Evolutionary conservation across 148 eudicot species (phyloP), one percentile per base, ranked within the genome.

Genomic region (Talinum fruticosum): DNA sequence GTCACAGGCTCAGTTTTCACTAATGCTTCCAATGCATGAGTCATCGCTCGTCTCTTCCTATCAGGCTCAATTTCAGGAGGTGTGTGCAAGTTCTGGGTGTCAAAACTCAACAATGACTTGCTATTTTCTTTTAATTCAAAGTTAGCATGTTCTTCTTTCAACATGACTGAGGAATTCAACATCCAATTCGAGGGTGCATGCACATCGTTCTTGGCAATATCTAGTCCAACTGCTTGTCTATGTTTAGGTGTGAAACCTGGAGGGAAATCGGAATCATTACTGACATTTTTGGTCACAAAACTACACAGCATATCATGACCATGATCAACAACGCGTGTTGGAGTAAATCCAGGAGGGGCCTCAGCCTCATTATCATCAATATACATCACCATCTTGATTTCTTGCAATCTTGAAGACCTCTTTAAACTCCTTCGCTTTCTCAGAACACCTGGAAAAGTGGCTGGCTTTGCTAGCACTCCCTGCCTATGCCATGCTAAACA

Each of bases 401-500:
- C 69, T 34, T 35, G 45, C 16, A 47, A 59, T 69, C 67, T 45
- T 70, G 51, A 66, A 8, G 38, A 28, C 62, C 73, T 57, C 21
- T 64, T 61, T 21, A 19, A 65, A 71, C 47, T 69, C 26, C 80
- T 62, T 66, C 71, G 74, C 73, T 68, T 78, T 10, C 71, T 74
- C n/a, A 69, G 44, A 64, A 75, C 51, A 19, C 76, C 76, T 24
- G 24, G 35, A 7, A 75, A 74, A 7, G 79, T 34, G 6, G 79
- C 82, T 10, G 6, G 15, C 21, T 54, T 47, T 15, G 73, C 53
- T 23, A 82, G 64, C 15, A 30, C 47, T 36, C 82, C 81, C 15
- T 75, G 35, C 53, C 85, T 70, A 16, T 79, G 73, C 88, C 86
- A 83, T 10, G 74, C 65, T 66, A 86, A 76, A 59, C 78, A 83